Evolutionary conservation across 352 stramenopile genomes (phyloP).

Genomic region (Pythium diclinum): DNA sequence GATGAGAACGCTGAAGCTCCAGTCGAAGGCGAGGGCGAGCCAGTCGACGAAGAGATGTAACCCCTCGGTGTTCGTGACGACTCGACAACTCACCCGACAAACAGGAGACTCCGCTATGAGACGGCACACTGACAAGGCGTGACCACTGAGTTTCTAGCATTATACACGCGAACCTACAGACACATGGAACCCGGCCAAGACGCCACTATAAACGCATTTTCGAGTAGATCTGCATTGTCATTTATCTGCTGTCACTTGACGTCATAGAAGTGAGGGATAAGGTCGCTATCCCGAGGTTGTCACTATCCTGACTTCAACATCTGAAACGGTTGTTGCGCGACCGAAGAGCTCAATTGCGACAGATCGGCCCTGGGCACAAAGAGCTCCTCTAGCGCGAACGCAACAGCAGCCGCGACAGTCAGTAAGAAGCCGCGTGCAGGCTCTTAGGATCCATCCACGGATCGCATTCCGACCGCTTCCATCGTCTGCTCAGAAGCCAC

Average conservation of each 20-base stretch:
- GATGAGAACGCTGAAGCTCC: slow-evolving; percentile 40
- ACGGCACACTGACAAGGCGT: background rate
- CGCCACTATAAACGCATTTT: slow-evolving; percentile 11
- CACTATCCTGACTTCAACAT: slow-evolving; percentile 21
- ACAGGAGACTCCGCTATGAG: background rate
- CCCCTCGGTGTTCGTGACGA: background rate
- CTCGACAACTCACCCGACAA: background rate
- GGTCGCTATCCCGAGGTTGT: background rate
- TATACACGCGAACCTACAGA: background rate
- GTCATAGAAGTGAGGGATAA: background rate
- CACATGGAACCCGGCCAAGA: background rate
- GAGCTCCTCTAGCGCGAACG: background rate
- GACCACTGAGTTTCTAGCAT: background rate
- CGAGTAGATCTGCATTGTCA: background rate
- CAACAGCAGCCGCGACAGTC: background rate
- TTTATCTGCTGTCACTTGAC: background rate
- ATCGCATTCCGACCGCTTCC: background rate
- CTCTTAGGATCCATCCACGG: slow-evolving; percentile 1
- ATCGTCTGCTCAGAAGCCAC: background rate
- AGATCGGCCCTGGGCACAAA: background rate
- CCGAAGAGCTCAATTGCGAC: slow-evolving; percentile 4
- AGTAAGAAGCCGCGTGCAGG: background rate
- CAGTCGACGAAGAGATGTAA: slow-evolving; percentile 34
- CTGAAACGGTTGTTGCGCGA: slow-evolving; percentile 18
- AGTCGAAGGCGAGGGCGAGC: slow-evolving; percentile 40